Conservation (phyloP, 208 protist species). For the Wallacemonas collosoma region DNA sequence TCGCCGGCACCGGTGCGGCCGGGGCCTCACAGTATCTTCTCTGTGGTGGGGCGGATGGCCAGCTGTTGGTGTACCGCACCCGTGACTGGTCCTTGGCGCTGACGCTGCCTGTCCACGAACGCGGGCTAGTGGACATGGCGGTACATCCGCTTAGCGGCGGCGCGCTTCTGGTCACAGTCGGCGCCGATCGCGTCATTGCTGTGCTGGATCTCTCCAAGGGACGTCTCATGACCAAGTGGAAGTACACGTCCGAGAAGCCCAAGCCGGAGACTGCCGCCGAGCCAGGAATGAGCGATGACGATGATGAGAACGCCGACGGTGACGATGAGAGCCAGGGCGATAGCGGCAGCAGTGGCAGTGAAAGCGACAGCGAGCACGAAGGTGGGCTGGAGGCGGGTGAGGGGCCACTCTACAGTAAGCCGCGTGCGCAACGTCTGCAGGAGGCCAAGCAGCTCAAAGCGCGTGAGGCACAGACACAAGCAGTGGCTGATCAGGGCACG, state of each 20-base stretch:
- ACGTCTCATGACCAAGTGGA: slow-evolving; percentile 77
- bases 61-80: slow-evolving; percentile 65
- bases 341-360: not conserved
- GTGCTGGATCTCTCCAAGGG: slow-evolving; percentile 63
- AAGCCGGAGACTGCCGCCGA: slow-evolving; percentile 13
- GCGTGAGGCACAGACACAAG: not conserved
- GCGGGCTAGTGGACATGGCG: slow-evolving; percentile 39
- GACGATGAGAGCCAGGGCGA: not conserved
- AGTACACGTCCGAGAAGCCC: slow-evolving; percentile 33
- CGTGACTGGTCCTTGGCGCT: slow-evolving; percentile 56
- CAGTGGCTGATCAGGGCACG: not conserved
- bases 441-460: slow-evolving; percentile 24
- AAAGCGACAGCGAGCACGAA: slow-evolving; percentile 2
- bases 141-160: slow-evolving; percentile 59
- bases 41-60: slow-evolving; percentile 62
- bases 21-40: slow-evolving; percentile 49
- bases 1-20: slow-evolving; percentile 21
- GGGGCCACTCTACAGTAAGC: slow-evolving; percentile 4
- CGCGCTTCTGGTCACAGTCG: slow-evolving; percentile 53
- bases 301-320: not conserved
- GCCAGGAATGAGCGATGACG: not conserved
- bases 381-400: slow-evolving; percentile 2
- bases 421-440: not conserved
- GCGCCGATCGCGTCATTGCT: slow-evolving; percentile 56
- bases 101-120: slow-evolving; percentile 61